Base-by-base conservation (phyloP, 1,139 yeast species). In the Lodderomyces parapsilosis region DNA sequence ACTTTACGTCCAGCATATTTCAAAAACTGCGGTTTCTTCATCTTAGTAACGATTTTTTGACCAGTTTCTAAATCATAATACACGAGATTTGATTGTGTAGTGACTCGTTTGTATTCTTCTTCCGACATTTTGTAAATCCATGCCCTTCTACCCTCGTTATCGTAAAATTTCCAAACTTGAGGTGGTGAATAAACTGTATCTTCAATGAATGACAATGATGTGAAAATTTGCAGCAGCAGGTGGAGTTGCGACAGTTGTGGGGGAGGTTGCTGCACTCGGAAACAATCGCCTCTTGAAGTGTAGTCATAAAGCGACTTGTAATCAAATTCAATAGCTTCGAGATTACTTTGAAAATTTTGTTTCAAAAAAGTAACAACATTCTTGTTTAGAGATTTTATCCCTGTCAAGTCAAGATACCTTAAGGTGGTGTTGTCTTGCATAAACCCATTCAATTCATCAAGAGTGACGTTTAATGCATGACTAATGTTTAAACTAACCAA, bases 121-220 rank as follows among this genome's bases (percentile, higher is more conserved):
- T 68, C 64, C 45, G 68, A 68, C 2, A 53, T 46, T 56, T 77
- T 79, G 58, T 81, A 85, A 17, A 87, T 61, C 96, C 96, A 89
- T n/a, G 87, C 82, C 48, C 96, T 72, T 50, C 96, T 73, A 5
- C 96, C 95, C 62, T 71, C 80, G 55, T 68, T 80, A 60, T 65
- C 83, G 53, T 63, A 79, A 55, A 70, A 74, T 57, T 68, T 71
- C 88, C 85, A 69, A 43, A 76, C 61, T 39, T 63, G 65, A 0
- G 75, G 75, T 17, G 33, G 33, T 10, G 35, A 17, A 34, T 24
- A 38, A 14, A 39, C 49, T 4, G 53, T 48, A 25, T 57, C 56
- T 41, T 62, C 63, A 39, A 60, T 47, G 49, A 60, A 57, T 28
- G 65, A 59, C 40, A 55, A 56, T 46, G 60, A 60, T 13, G 15